A percentile compares a stretch with the other conserved stretches of the same genome.
phyloP scores from a whole-genome alignment of 1,284 basidiomycete genomes.

The Chalciporus sp. region DNA sequence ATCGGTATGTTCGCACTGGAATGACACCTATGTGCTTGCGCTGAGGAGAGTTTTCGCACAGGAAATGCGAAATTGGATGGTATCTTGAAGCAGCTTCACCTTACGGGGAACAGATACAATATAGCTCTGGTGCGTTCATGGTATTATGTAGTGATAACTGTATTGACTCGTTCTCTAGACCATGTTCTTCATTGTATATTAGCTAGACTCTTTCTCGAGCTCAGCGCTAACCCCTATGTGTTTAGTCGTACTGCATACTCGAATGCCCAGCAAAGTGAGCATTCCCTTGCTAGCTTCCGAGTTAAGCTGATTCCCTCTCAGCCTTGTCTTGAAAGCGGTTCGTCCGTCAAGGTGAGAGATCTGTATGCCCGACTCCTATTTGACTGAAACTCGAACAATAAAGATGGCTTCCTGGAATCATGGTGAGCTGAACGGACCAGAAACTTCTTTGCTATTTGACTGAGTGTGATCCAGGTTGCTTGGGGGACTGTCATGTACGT shows the following conservation, averaged over 20 bases:
- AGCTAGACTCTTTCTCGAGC: not conserved
- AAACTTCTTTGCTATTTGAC: not conserved
- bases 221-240: not conserved
- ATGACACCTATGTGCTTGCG: not conserved
- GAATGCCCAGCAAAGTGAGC: slow-evolving; percentile 38
- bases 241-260: slow-evolving; percentile 26
- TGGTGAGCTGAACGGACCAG: slow-evolving; percentile 31
- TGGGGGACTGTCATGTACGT: slow-evolving; percentile 54
- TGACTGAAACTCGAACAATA: slow-evolving; percentile 9
- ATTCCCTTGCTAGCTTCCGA: not conserved
- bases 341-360: slow-evolving; percentile 48
- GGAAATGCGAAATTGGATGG: slow-evolving; percentile 72
- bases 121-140: slow-evolving; percentile 57
- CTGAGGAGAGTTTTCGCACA: slow-evolving; percentile 21
- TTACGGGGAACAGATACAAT: slow-evolving; percentile 64
- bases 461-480: slow-evolving; percentile 36
- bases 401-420: slow-evolving; percentile 46
- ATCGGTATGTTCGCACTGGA: slow-evolving; percentile 44
- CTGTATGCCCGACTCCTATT: not conserved
- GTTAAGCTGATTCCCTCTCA: slow-evolving; percentile 20
- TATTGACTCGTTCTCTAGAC: slow-evolving; percentile 43
- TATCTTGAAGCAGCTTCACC: slow-evolving; percentile 50
- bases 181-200: slow-evolving; percentile 67
- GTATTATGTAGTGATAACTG: not conserved
- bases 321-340: slow-evolving; percentile 52